Evolutionary conservation across 2,329 filamentous ascomycete species (phyloP), one percentile per base, ranked within the genome.

Genomic region (Lanzia echinophila): DNA sequence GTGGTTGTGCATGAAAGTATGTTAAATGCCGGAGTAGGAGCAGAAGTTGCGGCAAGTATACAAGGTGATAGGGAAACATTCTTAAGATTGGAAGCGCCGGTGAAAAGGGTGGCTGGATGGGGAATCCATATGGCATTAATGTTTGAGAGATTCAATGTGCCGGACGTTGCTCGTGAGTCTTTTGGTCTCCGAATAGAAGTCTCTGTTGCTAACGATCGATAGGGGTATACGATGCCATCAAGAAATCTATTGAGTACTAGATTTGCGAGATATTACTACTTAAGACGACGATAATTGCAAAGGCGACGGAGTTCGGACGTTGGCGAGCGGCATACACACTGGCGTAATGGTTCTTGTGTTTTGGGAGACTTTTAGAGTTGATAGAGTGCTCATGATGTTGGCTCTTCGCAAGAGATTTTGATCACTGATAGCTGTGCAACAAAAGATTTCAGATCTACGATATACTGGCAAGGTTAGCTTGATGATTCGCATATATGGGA

Each of bases 1-100:
- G 74, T 88, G 22, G 79, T 89, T 1, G 86, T 88, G 1, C 86
- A 89, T 65, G 86, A 89, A 67, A 87, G 84, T 55, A 88, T 88
- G 83, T 75, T 85, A 58, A 88, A 87, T 64, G 83, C 83, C 12
- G 86, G 86, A 17, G 81, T 88, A 15, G 86, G 86, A 12, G 84
- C 86, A 2, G 85, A 88, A 60, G 79, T 89, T 5, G 84, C 86
- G 11, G 83, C 84, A 2, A 86, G 82, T 7, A 83, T 89, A 39
- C 85, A 88, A 66, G 83, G 87, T 56, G 67, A 69, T 50, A 64
- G 65, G 42, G 77, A 77, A 28, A 84, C 83, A 1, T 89, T 89
- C 62, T 68, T 88, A 57, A 75, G 78, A 7, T 67, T 89, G 4
- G 85, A 88, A 60, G 85, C 86, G 2, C 86, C 86, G 0, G 83